Base-by-base conservation (phyloP, 208 protist genomes). In the Trypanosoma scelopori region DNA sequence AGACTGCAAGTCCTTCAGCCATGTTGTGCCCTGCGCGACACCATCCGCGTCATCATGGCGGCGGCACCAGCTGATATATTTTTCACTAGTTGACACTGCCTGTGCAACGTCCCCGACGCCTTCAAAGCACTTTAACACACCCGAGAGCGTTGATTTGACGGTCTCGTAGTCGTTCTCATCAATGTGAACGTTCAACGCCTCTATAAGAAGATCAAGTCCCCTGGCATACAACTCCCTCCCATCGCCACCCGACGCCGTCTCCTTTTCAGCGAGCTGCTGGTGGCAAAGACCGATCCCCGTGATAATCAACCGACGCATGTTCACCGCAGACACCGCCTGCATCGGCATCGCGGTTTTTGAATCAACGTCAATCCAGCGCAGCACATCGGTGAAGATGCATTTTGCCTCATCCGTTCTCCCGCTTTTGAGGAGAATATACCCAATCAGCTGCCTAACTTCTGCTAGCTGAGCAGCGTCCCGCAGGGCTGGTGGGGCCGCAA, bases 1-100 rank as follows among this genome's bases (percentile, higher is more conserved):
- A 25, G 62, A 23, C 27, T 73, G 15, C 53, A 94, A 46, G 15
- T 81, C 84, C 20, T 75, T 49, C 56, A 91, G 63, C 76, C 87
- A 79, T 48, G 57, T 66, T 55, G 81, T 77, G 1, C 91, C 91
- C 15, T 93, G 49, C 41, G 64, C 67, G 25, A 85, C 81, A 11
- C 91, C 91, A 6, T 48, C 72, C 28, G 55, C 76, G 59, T 96
- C 91, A 1, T 87, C 52, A 66, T 93, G 86, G 1, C 91, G 83
- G 42, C 55, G 65, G 70, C 91, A 96, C 87, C 87, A 96, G 70
- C 87, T 87, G 52, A 93, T 74, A 69, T 94, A 93, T 75, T 96
- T 96, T 63, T 81, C 78, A 28, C 78, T 85, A 18, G 91, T 94
- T 22, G 79, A 74, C 16, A 91, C 74, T 11, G 91, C 91, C 73